Conservation (phyloP, 768 basidiomycete species). For the Leccinellum luteum region DNA sequence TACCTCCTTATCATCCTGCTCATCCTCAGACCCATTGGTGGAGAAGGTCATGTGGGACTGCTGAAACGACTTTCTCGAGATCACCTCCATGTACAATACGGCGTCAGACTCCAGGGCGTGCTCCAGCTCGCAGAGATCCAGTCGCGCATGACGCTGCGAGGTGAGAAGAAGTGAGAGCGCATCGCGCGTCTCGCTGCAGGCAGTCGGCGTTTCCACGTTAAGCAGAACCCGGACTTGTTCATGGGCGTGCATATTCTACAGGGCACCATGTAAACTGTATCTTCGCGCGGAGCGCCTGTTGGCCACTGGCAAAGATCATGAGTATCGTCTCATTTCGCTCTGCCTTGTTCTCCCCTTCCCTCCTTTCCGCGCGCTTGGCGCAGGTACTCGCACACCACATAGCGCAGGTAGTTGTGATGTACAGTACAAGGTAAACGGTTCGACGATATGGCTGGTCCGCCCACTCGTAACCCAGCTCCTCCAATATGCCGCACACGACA, state of each 20-base stretch:
- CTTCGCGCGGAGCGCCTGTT: conserved; percentile 25
- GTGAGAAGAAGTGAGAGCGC: conserved; percentile 28
- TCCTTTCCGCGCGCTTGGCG: background rate
- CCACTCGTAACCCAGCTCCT: conserved; percentile 25
- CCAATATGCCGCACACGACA: too few species aligned
- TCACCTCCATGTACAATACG: conserved; percentile 28
- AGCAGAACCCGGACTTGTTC: conserved; percentile 25
- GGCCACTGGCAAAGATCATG: conserved; percentile 34
- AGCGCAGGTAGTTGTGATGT: conserved; percentile 39
- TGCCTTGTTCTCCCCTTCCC: too few species aligned
- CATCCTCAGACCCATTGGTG: conserved; percentile 29
- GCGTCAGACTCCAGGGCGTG: conserved; percentile 30
- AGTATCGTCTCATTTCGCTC: conserved; percentile 4
- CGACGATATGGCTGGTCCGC: conserved; percentile 34
- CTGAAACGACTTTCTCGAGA: conserved; percentile 39
- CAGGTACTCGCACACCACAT: background rate
- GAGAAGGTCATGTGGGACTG: conserved; percentile 45
- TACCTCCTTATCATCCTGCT: conserved; percentile 25
- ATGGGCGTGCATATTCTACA: conserved; percentile 33
- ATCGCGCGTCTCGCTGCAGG: conserved; percentile 24
- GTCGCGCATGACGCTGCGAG: conserved; percentile 24
- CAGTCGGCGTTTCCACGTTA: conserved; percentile 25
- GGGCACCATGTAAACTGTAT: conserved; percentile 38
- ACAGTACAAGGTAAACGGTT: conserved; percentile 30
- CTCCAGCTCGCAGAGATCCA: conserved; percentile 40